Base-by-base conservation (phyloP, 1,284 basidiomycete species). In the Exobasidium cylindrosporum region DNA sequence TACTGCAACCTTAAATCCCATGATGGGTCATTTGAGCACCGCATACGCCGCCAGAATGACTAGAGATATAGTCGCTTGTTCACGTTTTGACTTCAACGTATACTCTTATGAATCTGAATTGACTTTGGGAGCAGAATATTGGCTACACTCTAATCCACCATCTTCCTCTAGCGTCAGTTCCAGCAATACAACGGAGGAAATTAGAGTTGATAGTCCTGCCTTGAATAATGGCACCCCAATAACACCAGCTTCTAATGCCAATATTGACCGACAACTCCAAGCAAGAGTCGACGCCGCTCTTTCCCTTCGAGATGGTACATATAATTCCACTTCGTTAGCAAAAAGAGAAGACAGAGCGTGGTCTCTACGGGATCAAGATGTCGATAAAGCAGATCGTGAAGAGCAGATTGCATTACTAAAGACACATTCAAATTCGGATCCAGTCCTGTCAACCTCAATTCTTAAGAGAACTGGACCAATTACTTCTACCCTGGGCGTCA, bases 61-160 rank as follows among this genome's bases (percentile, higher is more conserved):
- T 0, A 85, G 86, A 1, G 91, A 95, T 77, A 85, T 97, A n/a
- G 87, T 91, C 0, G 81, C 97, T 4, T 89, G 90, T 58, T 91
- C 92, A 1, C 86, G 95, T 58, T 70, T 30, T 78, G 93, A 97
- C 76, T 93, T 97, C 81, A 98, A 98, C 74, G 87, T 95, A 28
- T 97, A 96, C 78, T 93, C 90, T 76, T 97, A 95, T 81, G 92
- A 96, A 72, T 92, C 90, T 76, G 94, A 97, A 79, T 89, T 93
- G 87, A 89, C 91, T 3, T 85, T 97, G 81, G 95, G 77, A 0
- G 70, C 61, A 1, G 77, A 79, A 62, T 79, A 76, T 58, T 72
- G 72, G 66, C 54, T 79, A 17, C 59, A 67, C 21, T 28, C 30
- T 1, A 45, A 26, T 21, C 23, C 24, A 29, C 26, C 28, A 4